Conservation (phyloP, 176 grass and related monocot genomes). For the Cenchrus americanus region DNA sequence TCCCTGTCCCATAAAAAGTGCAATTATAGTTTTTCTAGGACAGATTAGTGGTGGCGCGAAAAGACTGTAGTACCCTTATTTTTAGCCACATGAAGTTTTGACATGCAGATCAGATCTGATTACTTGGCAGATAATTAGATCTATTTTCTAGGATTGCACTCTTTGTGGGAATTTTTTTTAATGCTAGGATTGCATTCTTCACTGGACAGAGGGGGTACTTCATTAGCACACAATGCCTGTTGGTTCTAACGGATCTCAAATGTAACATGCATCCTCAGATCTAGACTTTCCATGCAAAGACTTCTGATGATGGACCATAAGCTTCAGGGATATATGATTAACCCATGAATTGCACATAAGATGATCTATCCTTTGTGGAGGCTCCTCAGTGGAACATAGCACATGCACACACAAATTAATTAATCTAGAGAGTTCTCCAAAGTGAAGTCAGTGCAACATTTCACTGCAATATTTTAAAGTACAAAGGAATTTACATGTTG, state of each 20-base stretch:
- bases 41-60: too few relatives aligned
- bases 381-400: background rate
- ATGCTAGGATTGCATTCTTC: too few relatives aligned
- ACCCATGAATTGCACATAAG: background rate
- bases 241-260: background rate
- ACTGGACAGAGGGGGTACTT: too few relatives aligned
- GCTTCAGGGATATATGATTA: background rate
- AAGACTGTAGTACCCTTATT: too few relatives aligned
- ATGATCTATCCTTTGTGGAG: background rate
- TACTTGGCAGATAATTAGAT: too few relatives aligned
- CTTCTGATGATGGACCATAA: background rate
- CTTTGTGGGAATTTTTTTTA: too few relatives aligned
- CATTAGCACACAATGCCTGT: background rate
- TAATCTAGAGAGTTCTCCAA: background rate
- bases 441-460: background rate
- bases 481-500: background rate
- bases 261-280: conserved; percentile 1
- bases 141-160: too few relatives aligned
- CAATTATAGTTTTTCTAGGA: too few relatives aligned
- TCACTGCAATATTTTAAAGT: background rate
- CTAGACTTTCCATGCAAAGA: background rate
- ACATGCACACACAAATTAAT: background rate
- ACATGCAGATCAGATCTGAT: too few relatives aligned
- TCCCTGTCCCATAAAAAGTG: too few relatives aligned
- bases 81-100: too few relatives aligned